A percentile compares a stretch with the other conserved stretches of the same genome.
phyloP scores from a whole-genome alignment of 768 basidiomycete species.

The Tephrocybe rancida region DNA sequence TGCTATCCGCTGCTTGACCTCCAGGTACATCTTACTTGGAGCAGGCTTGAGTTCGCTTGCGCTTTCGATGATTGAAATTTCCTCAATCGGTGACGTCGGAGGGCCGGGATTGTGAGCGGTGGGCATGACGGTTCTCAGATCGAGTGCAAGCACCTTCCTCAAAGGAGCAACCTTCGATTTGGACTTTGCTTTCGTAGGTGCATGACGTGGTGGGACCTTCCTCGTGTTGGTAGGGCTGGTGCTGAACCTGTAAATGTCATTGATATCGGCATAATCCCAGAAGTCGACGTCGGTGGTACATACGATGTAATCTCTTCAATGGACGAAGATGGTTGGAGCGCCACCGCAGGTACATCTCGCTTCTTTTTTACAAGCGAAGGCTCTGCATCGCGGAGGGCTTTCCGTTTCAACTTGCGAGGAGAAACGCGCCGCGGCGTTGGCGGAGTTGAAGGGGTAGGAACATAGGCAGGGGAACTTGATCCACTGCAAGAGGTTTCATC shows the following conservation, averaged over 20 bases:
- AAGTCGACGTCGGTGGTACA: no score
- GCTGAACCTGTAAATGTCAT: conserved; percentile 20
- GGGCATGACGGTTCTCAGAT: conserved; percentile 10
- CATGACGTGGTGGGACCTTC: neutral
- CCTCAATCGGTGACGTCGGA: conserved; percentile 37
- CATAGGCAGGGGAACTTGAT: conserved; percentile 2
- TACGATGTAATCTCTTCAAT: conserved; percentile 24
- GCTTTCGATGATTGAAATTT: conserved; percentile 11
- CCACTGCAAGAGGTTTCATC: neutral
- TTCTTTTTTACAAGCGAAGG: neutral
- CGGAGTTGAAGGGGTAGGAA: conserved; percentile 1
- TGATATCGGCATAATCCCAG: no score
- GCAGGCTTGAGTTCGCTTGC: conserved; percentile 18
- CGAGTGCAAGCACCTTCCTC: conserved; percentile 15
- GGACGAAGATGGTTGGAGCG: neutral
- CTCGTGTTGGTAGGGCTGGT: neutral
- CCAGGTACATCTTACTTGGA: conserved; percentile 31
- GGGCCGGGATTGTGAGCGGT: conserved; percentile 10
- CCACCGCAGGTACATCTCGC: neutral
- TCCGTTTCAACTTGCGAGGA: conserved; percentile 7
- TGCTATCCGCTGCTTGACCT: conserved; percentile 37
- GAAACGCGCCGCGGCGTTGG: neutral
- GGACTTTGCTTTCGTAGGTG: neutral
- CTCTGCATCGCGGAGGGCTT: neutral
- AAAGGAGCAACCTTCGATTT: neutral